Evolutionary conservation across 768 basidiomycete species (phyloP), one percentile per base, ranked within the genome.

Genomic region (Dioszegia hungarica): DNA sequence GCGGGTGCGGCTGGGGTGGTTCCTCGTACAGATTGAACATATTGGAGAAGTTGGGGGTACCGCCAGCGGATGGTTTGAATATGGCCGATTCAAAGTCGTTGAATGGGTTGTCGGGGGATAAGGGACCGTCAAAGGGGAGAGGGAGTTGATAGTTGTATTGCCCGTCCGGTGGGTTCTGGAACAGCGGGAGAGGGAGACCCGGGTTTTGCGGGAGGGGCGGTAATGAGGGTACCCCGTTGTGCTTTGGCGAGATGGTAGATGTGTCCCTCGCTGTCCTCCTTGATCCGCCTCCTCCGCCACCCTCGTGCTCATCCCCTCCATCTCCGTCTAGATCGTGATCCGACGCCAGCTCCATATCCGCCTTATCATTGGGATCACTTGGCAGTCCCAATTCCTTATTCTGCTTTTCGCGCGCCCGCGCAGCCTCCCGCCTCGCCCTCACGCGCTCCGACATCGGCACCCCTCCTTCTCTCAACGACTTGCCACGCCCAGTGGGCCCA

Each of bases 401-500:
- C 44, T 56, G 52, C 25, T 66, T 46, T 40, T 72, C 70, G 25
- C 67, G 60, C 38, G 59, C 70, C 49, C 70, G 49, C 4, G 70
- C 70, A 11, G 54, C 54, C 50, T 75, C 74, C 47, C 71, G 70
- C 20, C 73, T 54, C 9, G 74, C 74, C n/a, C 71, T 48, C 1
- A 75, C 74, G 11, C 74, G 64, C 51, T 75, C 74, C 29, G 52
- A 59, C 74, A 75, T 75, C n/a, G 74, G 74, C 14, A 75, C 71
- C 39, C 74, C 74, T 22, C 71, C 71, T 44, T 75, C 71, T n/a
- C 72, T 68, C 29, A 77, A 50, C 9, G 64, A 37, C 57, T 77
- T 77, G 17, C 76, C 76, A 24, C 73, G 62, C 27, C 76, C 76
- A 0, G 76, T 77, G 0, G 76, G 76, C 17, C 76, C 76, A 5